Base-by-base conservation (phyloP, 108 stramenopile genomes). In the Pelagomonas calceolata region DNA sequence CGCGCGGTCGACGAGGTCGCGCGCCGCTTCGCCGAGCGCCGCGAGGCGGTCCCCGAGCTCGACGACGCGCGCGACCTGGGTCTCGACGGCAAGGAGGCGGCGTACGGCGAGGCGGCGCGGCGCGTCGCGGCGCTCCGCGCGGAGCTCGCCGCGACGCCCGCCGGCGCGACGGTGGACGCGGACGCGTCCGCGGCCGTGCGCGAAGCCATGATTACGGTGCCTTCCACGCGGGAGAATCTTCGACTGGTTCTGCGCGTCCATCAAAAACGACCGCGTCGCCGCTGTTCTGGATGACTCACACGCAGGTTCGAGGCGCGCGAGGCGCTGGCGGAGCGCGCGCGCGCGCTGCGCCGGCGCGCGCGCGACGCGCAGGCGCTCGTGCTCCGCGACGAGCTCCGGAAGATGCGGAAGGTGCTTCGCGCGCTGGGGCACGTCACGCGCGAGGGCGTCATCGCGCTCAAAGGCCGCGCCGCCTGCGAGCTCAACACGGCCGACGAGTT, bases 391-490 rank as follows among this genome's bases (percentile, higher is more conserved):
- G 95, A 97, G 35, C 76, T 98, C 76, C 89, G 85, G 46, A 85
- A 90, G 63, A 98, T 97, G 96, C 95, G 95, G 78, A 78, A 87
- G 15, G 95, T 98, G 21, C 82, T 99, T 70, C 90, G 89, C 34
- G 82, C 91, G 36, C 86, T 99, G 32, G 97, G 95, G 26, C 93
- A 97, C 77, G 93, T 95, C 14, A 91, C 95, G 79, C 80, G 83
- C 37, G 85, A 92, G 21, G 94, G 89, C 12, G 94, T 98, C 63
- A 92, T 99, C 70, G 91, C 94, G 76, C 90, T 95, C 30, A 99
- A 99, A 78, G 98, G 98, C 31, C 79, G 96, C 44, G 92, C 94
- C n/a, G 97, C 96, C 12, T 97, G 96, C 71, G 99, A 98, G 81
- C 85, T 99, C 75, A 96, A 95, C 75, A 95, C 96, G 7, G 92